These are phyloP conservation scores for Fusarium coffeatum DNA, from an alignment of 2,329 filamentous ascomycete species.

Conservation along the genomic window DNA sequence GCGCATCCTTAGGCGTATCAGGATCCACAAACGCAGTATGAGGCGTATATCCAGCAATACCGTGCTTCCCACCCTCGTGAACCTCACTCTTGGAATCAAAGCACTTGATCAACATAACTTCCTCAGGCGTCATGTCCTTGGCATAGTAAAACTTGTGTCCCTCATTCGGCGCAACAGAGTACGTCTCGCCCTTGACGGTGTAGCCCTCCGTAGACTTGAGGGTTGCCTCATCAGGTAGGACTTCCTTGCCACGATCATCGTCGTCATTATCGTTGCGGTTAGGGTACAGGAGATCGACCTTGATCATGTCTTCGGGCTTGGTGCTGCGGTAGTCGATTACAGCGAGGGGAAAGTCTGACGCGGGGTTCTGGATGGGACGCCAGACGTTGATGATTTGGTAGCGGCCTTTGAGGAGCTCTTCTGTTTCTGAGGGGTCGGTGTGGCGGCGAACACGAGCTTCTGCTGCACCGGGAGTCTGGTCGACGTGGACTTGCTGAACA, in stretches of 20 bases:
- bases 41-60: slow-evolving; percentile 39
- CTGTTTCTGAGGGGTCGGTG: slow-evolving; percentile 57
- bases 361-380: slow-evolving; percentile 48
- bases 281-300: slow-evolving; percentile 42
- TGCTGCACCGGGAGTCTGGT: slow-evolving; percentile 74
- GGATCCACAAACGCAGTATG: slow-evolving; percentile 46
- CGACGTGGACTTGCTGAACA: slow-evolving; percentile 77
- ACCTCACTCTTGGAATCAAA: slow-evolving; percentile 45
- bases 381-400: slow-evolving; percentile 67
- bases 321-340: slow-evolving; percentile 44
- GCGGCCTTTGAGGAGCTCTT: slow-evolving; percentile 51
- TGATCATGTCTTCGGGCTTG: slow-evolving; percentile 40
- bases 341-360: slow-evolving; percentile 41
- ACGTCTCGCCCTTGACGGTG: slow-evolving; percentile 41
- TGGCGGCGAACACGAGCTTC: slow-evolving; percentile 72
- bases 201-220: slow-evolving; percentile 38
- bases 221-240: slow-evolving; percentile 25
- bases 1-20: slow-evolving; percentile 33
- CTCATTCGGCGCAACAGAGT: slow-evolving; percentile 35
- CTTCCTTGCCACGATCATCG: slow-evolving; percentile 45
- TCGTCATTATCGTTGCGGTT: slow-evolving; percentile 35
- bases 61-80: slow-evolving; percentile 33
- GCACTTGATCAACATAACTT: slow-evolving; percentile 47
- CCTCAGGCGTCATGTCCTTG: slow-evolving; percentile 46
- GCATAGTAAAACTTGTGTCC: slow-evolving; percentile 44